phyloP scores from a whole-genome alignment of 83 land plant genomes.

The Diphasiastrum complanatum region DNA sequence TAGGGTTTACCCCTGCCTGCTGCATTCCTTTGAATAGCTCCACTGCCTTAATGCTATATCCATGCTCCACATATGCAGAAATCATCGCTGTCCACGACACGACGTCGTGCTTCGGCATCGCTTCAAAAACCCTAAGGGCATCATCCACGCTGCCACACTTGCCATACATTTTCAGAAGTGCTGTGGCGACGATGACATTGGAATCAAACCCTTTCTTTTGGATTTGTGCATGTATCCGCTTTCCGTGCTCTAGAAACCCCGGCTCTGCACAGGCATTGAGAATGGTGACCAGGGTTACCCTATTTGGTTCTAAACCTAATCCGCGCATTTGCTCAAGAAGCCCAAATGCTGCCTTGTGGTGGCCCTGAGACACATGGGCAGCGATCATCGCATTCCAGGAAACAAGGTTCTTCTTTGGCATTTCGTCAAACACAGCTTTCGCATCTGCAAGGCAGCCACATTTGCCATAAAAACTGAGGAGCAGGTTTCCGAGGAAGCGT shows the following conservation, averaged over 20 bases:
- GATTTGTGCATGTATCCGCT: not conserved
- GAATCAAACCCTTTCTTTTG: not conserved
- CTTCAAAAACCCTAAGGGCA: not conserved
- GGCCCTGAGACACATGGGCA: not conserved
- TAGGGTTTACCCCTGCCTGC: not conserved
- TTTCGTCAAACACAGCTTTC: not conserved
- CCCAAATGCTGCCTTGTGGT: not conserved
- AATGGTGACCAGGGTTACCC: not conserved
- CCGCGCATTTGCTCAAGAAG: not conserved
- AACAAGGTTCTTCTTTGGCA: not conserved
- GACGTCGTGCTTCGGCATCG: not conserved
- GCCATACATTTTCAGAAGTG: not conserved
- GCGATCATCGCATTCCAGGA: not conserved
- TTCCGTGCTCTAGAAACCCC: not conserved
- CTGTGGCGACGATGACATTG: not conserved
- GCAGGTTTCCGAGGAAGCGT: not conserved
- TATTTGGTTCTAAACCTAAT: not conserved
- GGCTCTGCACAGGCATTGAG: not conserved
- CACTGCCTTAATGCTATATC: not conserved
- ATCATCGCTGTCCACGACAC: not conserved
- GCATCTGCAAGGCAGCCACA: not conserved
- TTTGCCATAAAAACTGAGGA: not conserved
- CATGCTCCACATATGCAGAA: not conserved
- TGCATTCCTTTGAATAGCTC: not conserved
- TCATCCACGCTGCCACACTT: not conserved